Base-by-base conservation (phyloP, 225 moss, liverwort and hornwort species). In the Ulota crispa region DNA sequence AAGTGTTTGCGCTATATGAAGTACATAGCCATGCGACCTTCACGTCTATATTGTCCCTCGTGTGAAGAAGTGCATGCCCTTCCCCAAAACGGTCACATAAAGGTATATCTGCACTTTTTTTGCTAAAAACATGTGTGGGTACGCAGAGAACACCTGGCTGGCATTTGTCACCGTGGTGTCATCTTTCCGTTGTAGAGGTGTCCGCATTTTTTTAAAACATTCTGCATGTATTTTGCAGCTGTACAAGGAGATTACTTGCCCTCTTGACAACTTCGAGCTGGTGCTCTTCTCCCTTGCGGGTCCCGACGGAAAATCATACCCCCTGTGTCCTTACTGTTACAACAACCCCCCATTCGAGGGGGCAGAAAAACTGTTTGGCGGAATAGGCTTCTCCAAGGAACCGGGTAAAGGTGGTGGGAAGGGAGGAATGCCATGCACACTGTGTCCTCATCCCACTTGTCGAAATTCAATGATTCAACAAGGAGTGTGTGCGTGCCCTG, bases 1-100 rank as follows among this genome's bases (percentile, higher is more conserved):
- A 98, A 98, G 83, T 98, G 98, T 85, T 60, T 85, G 82, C 95
- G 95, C 26, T 98, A 96, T 68, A 98, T 98, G 98, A 98, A 98
- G 83, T 98, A 95, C 88, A 98, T 98, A 57, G 92, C 95, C 64
- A 98, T 98, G 98, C 93, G 96, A 81, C 98, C 98, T 31, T 89
- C 98, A 41, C 92, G 98, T 68, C 91, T 98, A 50, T 98, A 95
- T 85, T 98, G 98, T 84, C 89, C 95, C 11, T 91, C 98, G 7
- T 98, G 98, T 87, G 98, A 98, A 88, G 95, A 98, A 91, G 98
- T 98, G 42, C 94, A 94, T 71, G 83, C 91, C 65, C 93, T 98
- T 77, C 98, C 98, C 60, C 98, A 98, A 79, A 94, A 98, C 70
- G 98, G 98, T 80, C 86, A 93, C 37, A 98, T 98, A 70, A 98